These are phyloP conservation scores for Saccharum hybrid DNA, from an alignment of 202 grass and related monocot genomes.

Conservation along the genomic window DNA sequence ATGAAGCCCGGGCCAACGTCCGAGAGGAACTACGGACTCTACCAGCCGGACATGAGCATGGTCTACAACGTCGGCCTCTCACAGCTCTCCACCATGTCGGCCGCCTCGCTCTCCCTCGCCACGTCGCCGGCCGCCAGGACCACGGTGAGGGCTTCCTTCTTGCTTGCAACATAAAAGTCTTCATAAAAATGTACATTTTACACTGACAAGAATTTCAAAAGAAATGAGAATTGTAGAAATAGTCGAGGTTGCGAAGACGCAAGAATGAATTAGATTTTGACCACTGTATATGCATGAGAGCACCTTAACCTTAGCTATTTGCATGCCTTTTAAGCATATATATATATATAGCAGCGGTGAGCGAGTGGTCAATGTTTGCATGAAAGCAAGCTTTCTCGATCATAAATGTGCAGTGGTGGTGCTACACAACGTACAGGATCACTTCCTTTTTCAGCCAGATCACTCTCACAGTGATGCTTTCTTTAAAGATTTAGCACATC, in stretches of 20 bases:
- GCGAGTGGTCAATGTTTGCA: background rate
- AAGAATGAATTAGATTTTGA: background rate
- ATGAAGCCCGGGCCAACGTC: constrained; percentile 87
- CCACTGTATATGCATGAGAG: too few relatives aligned
- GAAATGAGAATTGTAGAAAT: background rate
- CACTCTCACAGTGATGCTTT: constrained; percentile 17
- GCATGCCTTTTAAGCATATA: background rate
- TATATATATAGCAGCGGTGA: too few relatives aligned
- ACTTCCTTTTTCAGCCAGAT: constrained; percentile 44
- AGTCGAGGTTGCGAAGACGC: background rate
- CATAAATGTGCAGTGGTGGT: background rate
- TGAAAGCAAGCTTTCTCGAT: background rate
- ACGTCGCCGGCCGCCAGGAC: constrained; percentile 45
- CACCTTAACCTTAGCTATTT: background rate
- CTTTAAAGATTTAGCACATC: constrained; percentile 39
- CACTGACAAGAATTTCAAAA: background rate
- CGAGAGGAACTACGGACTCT: constrained; percentile 90
- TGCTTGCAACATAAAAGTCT: too few relatives aligned
- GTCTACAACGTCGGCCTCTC: constrained; percentile 83
- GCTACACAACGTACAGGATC: background rate
- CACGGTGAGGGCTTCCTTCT: constrained; percentile 35
- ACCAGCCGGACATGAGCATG: constrained; percentile 78
- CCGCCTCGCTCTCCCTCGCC: constrained; percentile 56
- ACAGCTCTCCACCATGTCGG: constrained; percentile 34
- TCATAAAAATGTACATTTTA: background rate